A percentile compares a stretch with the other conserved stretches of the same genome.
Evolutionary conservation across 345 rosid genomes (phyloP).

Genomic region (Acer saccharum): DNA sequence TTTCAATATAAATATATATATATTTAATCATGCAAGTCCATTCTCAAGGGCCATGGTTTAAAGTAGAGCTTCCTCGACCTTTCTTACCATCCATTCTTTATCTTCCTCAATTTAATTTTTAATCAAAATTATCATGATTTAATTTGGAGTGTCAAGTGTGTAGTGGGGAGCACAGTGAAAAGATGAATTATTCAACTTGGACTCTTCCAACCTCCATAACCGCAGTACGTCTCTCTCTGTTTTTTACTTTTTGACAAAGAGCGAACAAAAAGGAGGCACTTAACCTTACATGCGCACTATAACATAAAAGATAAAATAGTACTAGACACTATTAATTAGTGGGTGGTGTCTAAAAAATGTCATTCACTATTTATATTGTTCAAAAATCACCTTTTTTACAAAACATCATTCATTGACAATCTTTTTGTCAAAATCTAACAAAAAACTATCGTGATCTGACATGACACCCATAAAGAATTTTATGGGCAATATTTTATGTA

Average conservation of each 20-base stretch:
- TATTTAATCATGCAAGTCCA: constrained; percentile 1
- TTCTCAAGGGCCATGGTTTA: background rate
- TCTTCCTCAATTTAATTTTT: background rate
- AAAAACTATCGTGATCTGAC: too few species aligned
- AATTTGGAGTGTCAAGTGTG: background rate
- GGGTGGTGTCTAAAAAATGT: too few species aligned
- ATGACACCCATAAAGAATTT: too few species aligned
- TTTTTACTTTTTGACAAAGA: background rate
- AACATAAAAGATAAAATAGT: too few species aligned
- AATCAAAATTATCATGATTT: too few species aligned
- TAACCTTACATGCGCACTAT: background rate
- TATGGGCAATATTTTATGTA: too few species aligned
- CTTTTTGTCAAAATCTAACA: too few species aligned
- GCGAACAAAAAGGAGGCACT: background rate
- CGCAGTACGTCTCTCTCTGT: background rate
- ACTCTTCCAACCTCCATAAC: background rate
- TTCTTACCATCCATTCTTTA: background rate
- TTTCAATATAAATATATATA: too few species aligned
- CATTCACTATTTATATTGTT: too few species aligned
- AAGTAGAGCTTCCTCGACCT: background rate
- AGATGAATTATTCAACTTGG: background rate
- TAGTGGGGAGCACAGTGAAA: constrained; percentile 6
- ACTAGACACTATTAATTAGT: too few species aligned
- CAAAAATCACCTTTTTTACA: too few species aligned
- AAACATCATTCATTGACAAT: too few species aligned